phyloP scores from a whole-genome alignment of 305 asterid species.

The Plantago coronopus region DNA sequence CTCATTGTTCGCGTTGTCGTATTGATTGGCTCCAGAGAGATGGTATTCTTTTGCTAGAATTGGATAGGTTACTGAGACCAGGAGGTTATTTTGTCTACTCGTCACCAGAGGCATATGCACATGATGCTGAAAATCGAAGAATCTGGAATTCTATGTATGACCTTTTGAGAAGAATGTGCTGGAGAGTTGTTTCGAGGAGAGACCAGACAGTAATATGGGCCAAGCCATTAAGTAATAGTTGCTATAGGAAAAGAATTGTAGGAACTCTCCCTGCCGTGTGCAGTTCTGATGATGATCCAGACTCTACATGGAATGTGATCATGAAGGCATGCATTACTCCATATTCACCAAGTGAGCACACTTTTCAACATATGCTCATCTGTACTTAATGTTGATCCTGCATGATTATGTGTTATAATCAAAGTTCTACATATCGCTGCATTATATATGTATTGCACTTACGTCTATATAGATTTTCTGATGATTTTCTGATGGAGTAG shows the following conservation, averaged over 20 bases:
- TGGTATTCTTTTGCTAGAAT: conserved; percentile 77
- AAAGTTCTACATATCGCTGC: too few relatives aligned
- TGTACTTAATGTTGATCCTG: not conserved
- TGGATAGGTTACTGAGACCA: conserved; percentile 87
- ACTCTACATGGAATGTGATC: conserved; percentile 68
- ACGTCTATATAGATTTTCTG: too few relatives aligned
- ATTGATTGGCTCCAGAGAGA: conserved; percentile 98
- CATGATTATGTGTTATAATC: too few relatives aligned
- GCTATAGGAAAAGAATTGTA: conserved; percentile 57
- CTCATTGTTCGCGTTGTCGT: conserved; percentile 92
- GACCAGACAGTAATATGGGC: conserved; percentile 94
- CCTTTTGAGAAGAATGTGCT: conserved; percentile 78
- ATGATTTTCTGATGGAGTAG: too few relatives aligned
- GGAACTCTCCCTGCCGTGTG: conserved; percentile 71
- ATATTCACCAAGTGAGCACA: conserved; percentile 64
- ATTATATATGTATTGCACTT: too few relatives aligned
- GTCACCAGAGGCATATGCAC: conserved; percentile 93
- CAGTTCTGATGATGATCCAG: conserved; percentile 74
- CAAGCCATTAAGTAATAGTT: conserved; percentile 72
- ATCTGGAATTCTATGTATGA: conserved; percentile 78
- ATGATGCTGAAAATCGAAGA: conserved; percentile 67
- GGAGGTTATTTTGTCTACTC: conserved; percentile 93
- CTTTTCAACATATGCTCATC: too few relatives aligned
- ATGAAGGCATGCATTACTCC: conserved; percentile 92
- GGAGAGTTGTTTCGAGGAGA: conserved; percentile 78